A percentile compares a stretch with the other conserved stretches of the same genome.
Conservation (phyloP, 2,329 filamentous ascomycete genomes). For the Metarhizium robertsii region DNA sequence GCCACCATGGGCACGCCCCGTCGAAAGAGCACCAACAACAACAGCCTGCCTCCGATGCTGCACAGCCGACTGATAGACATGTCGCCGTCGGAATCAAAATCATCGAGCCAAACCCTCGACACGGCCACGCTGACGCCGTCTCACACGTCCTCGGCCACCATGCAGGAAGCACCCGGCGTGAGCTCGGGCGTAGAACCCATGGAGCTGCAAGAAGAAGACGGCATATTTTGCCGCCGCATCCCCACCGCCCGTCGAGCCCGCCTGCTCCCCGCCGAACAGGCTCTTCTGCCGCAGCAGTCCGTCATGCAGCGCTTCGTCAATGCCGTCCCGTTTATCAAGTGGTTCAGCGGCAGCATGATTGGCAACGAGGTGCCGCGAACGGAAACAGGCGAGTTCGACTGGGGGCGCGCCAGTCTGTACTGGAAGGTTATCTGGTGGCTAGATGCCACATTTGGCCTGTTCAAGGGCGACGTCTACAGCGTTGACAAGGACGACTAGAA, state of each 20-base stretch:
- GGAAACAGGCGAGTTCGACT: slow-evolving; percentile 71
- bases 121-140: slow-evolving; percentile 40
- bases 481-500: slow-evolving; percentile 48
- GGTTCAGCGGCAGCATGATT: slow-evolving; percentile 65
- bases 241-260: slow-evolving; percentile 56
- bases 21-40: slow-evolving; percentile 17
- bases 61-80: slow-evolving; percentile 28
- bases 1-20: slow-evolving; percentile 16
- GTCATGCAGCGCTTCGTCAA: slow-evolving; percentile 53
- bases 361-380: slow-evolving; percentile 65
- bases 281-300: slow-evolving; percentile 59
- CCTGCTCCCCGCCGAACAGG: slow-evolving; percentile 60
- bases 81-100: slow-evolving; percentile 35
- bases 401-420: slow-evolving; percentile 55
- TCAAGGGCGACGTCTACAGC: slow-evolving; percentile 48
- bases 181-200: slow-evolving; percentile 17
- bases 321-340: slow-evolving; percentile 59
- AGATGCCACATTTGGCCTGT: slow-evolving; percentile 48
- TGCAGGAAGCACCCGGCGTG: slow-evolving; percentile 16
- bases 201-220: slow-evolving; percentile 23
- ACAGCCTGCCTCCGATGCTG: slow-evolving; percentile 24
- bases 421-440: slow-evolving; percentile 59
- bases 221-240: slow-evolving; percentile 50
- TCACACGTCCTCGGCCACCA: slow-evolving; percentile 34
- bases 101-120: slow-evolving; percentile 49